Base-by-base conservation (phyloP, 1,139 yeast species). In the Yarrowia galli region DNA sequence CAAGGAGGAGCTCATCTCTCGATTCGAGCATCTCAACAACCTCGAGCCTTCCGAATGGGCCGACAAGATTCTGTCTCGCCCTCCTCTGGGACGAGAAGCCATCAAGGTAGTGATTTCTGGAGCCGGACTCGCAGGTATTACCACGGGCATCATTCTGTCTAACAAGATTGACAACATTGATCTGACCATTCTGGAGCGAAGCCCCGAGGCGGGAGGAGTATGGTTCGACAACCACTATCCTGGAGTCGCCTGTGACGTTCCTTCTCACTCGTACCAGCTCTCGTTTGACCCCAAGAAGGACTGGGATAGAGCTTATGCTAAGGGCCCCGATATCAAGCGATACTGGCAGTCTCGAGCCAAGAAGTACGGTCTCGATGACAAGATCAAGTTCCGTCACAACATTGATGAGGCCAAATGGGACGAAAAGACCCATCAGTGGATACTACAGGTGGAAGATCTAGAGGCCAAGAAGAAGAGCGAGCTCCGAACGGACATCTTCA, bases 171-270 rank as follows among this genome's bases (percentile, higher is more conserved):
- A 69, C 16, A 67, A 70, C 36, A 71, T 79, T 76, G 69, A 79
- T 72, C 68, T 71, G 32, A 72, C 69, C 25, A 75, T 83, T 6
- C 82, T 81, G 69, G 87, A 84, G 69, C 81, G 81, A 71, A 84
- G 82, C 70, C 77, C 76, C 54, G 77, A 80, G 67, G 79, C 82
- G 69, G 86, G 86, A n/a, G 87, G 87, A 3, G 83, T 85, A 36
- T 84, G 87, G 87, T 82, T 78, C 73, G 84, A 84, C 46, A 83
- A 83, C 71, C 79, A 82, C 2, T 84, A 84, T 70, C 86, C 86
- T 1, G 87, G 76, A 23, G 72, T 73, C 3, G 61, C 85, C 4
- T 82, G 85, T 73, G 86, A 86, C 25, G 79, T 82, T 36, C 85
- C 84, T 72, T 80, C 83, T 67, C 87, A 86, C 16, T 84, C 84